Percentiles rank a stretch among this genome's conserved stretches.
These are phyloP conservation scores for Raffaelea ambrosiae DNA, from an alignment of 2,329 filamentous ascomycete species.

Conservation along the genomic window DNA sequence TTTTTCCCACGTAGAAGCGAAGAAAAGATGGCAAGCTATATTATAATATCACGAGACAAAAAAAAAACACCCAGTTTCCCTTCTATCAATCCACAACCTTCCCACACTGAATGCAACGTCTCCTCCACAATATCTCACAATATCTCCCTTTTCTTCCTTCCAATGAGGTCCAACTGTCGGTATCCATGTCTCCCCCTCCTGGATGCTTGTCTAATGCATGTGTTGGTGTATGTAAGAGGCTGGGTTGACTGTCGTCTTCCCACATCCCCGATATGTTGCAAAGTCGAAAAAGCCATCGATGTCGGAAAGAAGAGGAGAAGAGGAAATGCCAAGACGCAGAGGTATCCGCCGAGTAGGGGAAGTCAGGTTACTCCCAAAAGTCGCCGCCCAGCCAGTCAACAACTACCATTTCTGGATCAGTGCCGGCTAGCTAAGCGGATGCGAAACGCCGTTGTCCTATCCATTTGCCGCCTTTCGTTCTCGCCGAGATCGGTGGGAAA, in stretches of 20 bases:
- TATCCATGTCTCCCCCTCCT: constrained; percentile 1
- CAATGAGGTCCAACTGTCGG: constrained; percentile 19
- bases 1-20: background rate
- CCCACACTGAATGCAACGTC: too few relatives aligned
- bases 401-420: too few relatives aligned
- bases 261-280: too few relatives aligned
- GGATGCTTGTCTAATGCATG: constrained; percentile 12
- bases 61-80: too few relatives aligned
- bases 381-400: too few relatives aligned
- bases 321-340: too few relatives aligned
- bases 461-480: background rate
- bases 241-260: background rate
- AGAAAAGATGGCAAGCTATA: background rate
- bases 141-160: constrained; percentile 10
- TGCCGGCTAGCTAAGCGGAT: too few relatives aligned
- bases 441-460: too few relatives aligned
- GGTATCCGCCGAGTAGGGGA: too few relatives aligned
- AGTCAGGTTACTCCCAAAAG: too few relatives aligned
- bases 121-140: constrained; percentile 1
- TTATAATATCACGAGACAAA: background rate
- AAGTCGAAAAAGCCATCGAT: background rate
- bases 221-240: background rate
- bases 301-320: background rate
- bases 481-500: too few relatives aligned
- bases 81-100: too few relatives aligned